A percentile compares a stretch with the other conserved stretches of the same genome.
Conservation (phyloP, 192 early-diverging fungal species). For the Backusella liffmaniae region DNA sequence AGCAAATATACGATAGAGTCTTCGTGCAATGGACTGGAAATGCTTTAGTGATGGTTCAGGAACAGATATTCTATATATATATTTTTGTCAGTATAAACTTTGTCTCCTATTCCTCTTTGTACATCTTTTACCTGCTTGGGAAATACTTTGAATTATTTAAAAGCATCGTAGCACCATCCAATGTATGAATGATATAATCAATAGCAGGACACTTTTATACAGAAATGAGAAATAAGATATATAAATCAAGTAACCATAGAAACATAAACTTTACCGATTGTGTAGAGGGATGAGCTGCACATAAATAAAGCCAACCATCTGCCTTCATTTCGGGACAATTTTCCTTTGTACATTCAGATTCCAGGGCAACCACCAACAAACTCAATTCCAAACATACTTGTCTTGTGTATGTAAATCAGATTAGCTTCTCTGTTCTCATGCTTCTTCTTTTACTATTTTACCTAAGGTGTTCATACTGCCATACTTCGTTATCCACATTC, state of each 20-base stretch:
- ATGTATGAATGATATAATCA: conserved; percentile 90
- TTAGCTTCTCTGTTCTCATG: background rate
- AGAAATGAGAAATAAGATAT: background rate
- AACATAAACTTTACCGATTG: conserved; percentile 55
- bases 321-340: conserved; percentile 94
- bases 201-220: conserved; percentile 76
- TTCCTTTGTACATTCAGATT: conserved; percentile 71
- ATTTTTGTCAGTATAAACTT: background rate
- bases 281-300: conserved; percentile 83
- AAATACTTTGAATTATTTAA: conserved; percentile 78
- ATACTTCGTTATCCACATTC: conserved; percentile 59
- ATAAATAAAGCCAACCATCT: conserved; percentile 86
- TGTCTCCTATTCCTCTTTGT: background rate
- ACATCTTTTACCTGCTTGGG: conserved; percentile 59
- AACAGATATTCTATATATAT: conserved; percentile 47
- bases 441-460: conserved; percentile 22
- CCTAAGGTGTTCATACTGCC: conserved; percentile 93
- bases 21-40: conserved; percentile 82
- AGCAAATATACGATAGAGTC: conserved; percentile 96
- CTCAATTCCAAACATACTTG: conserved; percentile 86
- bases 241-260: background rate
- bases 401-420: conserved; percentile 41
- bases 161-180: conserved; percentile 83
- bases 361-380: conserved; percentile 68
- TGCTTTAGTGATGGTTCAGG: conserved; percentile 79